Evolutionary conservation across 257 asterid species (phyloP).

Genomic region (Solanum rostratum): DNA sequence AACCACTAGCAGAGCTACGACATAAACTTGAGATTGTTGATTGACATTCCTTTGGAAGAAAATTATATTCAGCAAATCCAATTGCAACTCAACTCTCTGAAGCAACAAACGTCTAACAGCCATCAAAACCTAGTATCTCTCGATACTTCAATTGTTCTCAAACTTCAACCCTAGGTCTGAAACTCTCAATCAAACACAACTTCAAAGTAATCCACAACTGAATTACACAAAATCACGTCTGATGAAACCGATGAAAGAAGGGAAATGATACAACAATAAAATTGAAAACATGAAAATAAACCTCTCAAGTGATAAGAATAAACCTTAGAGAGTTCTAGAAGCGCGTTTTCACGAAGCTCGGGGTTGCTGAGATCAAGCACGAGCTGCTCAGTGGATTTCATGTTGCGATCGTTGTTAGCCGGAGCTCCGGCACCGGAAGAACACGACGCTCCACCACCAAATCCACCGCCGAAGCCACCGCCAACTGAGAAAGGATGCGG

Average conservation of each 20-base stretch:
- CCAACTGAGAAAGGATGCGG: constrained; percentile 27
- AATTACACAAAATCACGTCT: not conserved
- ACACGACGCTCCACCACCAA: not conserved
- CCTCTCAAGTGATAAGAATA: not conserved
- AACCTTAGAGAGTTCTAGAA: constrained; percentile 15
- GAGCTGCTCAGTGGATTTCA: constrained; percentile 48
- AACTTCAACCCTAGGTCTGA: not conserved
- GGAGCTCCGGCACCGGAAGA: constrained; percentile 7
- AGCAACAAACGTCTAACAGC: not conserved
- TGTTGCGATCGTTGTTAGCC: constrained; percentile 42
- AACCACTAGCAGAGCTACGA: too few relatives aligned
- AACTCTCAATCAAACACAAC: not conserved
- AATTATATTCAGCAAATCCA: not conserved
- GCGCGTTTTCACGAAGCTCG: constrained; percentile 14
- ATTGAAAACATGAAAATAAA: not conserved
- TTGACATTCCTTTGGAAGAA: too few relatives aligned
- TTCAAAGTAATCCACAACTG: not conserved
- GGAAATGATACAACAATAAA: not conserved
- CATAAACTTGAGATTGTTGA: too few relatives aligned
- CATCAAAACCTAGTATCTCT: not conserved
- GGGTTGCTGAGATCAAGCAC: constrained; percentile 14
- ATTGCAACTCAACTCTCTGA: not conserved
- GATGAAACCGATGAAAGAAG: not conserved
- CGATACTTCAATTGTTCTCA: not conserved
- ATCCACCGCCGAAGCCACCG: constrained; percentile 20